These are phyloP conservation scores for Triticum aestivum DNA, from an alignment of 176 grass and related monocot species.

Conservation along the genomic window DNA sequence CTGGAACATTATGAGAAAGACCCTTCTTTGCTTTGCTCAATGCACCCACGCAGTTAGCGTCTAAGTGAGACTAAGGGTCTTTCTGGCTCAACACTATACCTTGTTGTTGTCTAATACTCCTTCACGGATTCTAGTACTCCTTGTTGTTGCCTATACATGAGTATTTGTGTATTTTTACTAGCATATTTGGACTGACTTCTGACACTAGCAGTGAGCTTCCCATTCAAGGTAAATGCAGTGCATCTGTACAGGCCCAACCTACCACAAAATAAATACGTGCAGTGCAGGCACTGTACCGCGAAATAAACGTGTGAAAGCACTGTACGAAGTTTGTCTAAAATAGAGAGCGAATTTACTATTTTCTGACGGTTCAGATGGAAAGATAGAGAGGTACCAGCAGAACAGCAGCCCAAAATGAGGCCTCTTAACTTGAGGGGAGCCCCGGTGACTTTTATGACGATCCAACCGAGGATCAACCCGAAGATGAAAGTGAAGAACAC, in stretches of 20 bases:
- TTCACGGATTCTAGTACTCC: not conserved
- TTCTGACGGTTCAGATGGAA: not conserved
- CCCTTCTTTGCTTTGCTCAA: not conserved
- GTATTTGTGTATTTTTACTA: not conserved
- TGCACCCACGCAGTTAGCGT: too few relatives aligned
- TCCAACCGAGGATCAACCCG: slow-evolving; percentile 73
- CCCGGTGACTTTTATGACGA: slow-evolving; percentile 54
- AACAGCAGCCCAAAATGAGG: slow-evolving; percentile 83
- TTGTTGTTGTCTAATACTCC: not conserved
- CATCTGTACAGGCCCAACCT: not conserved
- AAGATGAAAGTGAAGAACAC: slow-evolving; percentile 63
- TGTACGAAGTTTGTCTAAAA: not conserved
- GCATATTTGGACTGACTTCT: not conserved
- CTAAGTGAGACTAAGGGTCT: too few relatives aligned
- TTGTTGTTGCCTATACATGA: not conserved
- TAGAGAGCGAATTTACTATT: not conserved
- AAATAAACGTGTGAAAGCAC: not conserved
- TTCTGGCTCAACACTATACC: not conserved
- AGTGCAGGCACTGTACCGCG: not conserved
- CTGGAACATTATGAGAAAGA: not conserved
- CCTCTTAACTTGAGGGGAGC: slow-evolving; percentile 58
- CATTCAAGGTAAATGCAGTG: not conserved
- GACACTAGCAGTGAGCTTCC: not conserved
- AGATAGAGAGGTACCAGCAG: slow-evolving; percentile 49
- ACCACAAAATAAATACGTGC: not conserved